A percentile compares a stretch with the other conserved stretches of the same genome.
Evolutionary conservation across 2,329 filamentous ascomycete species (phyloP).

Genomic region (Magnaporthales sp.): DNA sequence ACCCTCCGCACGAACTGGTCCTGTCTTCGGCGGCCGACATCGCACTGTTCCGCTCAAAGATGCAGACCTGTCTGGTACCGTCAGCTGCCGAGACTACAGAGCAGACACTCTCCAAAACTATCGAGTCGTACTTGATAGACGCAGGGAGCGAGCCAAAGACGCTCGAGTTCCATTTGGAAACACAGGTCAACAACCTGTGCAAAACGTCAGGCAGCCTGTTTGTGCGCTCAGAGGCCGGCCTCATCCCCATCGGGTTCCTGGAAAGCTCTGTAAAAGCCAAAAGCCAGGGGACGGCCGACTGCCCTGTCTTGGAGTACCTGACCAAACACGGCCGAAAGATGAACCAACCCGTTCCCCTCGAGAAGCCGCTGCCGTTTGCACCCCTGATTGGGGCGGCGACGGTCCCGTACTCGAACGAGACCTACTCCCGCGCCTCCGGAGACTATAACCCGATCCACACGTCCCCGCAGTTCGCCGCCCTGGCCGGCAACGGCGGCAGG

Average conservation of each 20-base stretch:
- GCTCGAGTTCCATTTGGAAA: background rate
- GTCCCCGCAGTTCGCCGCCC: constrained; percentile 23
- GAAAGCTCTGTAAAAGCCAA: no score
- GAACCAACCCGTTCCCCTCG: no score
- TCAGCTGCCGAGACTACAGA: background rate
- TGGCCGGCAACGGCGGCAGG: constrained; percentile 21
- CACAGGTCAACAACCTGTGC: background rate
- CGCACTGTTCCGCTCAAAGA: background rate
- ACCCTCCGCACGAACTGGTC: background rate
- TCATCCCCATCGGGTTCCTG: background rate
- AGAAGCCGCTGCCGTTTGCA: no score
- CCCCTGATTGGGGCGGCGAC: no score
- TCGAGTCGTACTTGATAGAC: background rate
- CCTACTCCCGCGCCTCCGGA: constrained; percentile 33
- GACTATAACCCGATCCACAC: constrained; percentile 33
- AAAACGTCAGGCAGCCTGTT: background rate
- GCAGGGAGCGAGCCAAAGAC: background rate
- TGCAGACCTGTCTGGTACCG: background rate
- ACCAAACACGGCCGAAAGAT: no score
- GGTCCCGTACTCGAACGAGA: background rate
- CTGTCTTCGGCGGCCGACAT: background rate
- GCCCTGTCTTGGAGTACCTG: no score
- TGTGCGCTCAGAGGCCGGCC: background rate
- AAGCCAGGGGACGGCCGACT: no score
- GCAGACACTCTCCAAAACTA: background rate